phyloP scores from a whole-genome alignment of 208 protist genomes.

The Leishmania braziliensis region DNA sequence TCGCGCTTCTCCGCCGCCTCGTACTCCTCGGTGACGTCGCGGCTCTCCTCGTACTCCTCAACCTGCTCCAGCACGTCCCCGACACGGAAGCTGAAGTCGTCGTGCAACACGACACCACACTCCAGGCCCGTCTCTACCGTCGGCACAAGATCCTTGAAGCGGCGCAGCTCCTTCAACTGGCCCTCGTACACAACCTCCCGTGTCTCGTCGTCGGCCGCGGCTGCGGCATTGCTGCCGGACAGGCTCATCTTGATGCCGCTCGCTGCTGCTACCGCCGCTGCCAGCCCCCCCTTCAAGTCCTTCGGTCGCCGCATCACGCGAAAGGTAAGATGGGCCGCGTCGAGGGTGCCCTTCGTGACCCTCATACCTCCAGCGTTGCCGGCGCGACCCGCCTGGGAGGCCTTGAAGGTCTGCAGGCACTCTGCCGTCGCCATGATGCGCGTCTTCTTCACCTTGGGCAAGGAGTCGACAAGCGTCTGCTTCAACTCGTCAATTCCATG shows the following conservation, averaged over 20 bases:
- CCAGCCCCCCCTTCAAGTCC: constrained; percentile 22
- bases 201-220: constrained; percentile 40
- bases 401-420: constrained; percentile 82
- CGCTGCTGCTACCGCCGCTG: constrained; percentile 10
- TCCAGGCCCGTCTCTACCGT: constrained; percentile 86
- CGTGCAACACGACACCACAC: constrained; percentile 89
- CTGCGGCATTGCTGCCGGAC: neutral
- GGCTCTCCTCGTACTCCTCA: constrained; percentile 76
- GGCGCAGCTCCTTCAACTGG: constrained; percentile 86
- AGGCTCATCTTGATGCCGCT: constrained; percentile 8
- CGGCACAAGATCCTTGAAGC: constrained; percentile 89
- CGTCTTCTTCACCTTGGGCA: constrained; percentile 71
- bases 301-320: constrained; percentile 68
- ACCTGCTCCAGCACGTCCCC: constrained; percentile 83
- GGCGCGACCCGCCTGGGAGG: constrained; percentile 77
- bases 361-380: constrained; percentile 89
- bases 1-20: constrained; percentile 72
- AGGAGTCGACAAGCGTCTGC: constrained; percentile 62
- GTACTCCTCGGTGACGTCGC: constrained; percentile 83
- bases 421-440: constrained; percentile 75
- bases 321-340: constrained; percentile 59
- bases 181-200: constrained; percentile 83
- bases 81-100: constrained; percentile 82
- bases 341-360: constrained; percentile 78
- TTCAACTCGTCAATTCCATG: constrained; percentile 89